Evolutionary conservation across 805 yeast species (phyloP).

Genomic region (Yarrowia porcina): DNA sequence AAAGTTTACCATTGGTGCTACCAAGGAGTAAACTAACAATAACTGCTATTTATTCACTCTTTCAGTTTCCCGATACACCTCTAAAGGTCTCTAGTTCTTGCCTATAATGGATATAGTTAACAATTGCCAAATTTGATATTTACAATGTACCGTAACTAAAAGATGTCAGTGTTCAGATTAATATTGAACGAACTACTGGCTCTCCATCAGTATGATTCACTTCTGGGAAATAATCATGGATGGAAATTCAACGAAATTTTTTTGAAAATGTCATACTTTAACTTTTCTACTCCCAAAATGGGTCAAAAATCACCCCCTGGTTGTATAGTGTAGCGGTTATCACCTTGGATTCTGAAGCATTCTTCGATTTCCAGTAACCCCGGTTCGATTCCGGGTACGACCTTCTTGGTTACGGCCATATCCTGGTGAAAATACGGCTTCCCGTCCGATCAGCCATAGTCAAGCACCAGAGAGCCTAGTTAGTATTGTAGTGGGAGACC

Average conservation of each 20-base stretch:
- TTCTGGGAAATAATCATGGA: background rate
- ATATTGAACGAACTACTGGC: background rate
- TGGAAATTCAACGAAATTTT: too few species aligned
- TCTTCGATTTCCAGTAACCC: conserved; percentile 24
- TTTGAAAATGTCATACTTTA: background rate
- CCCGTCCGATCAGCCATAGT: conserved; percentile 26
- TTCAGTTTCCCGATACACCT: background rate
- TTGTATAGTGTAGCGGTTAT: conserved; percentile 26
- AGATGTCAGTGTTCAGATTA: too few species aligned
- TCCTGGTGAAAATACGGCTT: conserved; percentile 26
- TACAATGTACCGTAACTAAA: background rate
- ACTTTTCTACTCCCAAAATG: too few species aligned
- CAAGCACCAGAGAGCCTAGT: conserved; percentile 26
- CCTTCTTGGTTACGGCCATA: conserved; percentile 22
- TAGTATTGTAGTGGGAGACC: conserved; percentile 26
- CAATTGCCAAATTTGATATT: background rate
- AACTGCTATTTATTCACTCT: background rate
- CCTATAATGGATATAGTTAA: background rate
- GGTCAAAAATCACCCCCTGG: background rate
- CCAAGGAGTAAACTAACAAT: background rate
- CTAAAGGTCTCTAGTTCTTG: background rate
- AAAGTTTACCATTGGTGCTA: background rate
- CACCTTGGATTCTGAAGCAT: conserved; percentile 24
- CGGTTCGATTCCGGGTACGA: conserved; percentile 26
- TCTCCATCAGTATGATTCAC: background rate